Base-by-base conservation (phyloP, 1,284 basidiomycete species). In the Irpex sp. region DNA sequence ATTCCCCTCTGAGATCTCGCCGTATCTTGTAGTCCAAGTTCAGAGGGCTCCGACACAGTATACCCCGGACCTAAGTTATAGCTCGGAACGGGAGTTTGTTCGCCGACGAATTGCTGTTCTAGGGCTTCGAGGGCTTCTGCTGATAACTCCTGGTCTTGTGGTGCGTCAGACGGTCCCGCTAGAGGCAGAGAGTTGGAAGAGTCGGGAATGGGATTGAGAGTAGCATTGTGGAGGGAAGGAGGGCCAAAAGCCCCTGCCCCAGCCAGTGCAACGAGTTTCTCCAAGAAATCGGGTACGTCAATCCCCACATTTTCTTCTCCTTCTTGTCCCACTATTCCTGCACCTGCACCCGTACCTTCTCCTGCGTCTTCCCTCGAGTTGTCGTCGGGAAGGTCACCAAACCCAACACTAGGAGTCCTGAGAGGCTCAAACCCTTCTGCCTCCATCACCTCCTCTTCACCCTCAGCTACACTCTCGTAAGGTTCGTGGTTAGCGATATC, bases 401-500 rank as follows among this genome's bases (percentile, higher is more conserved):
- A 70, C 54, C 67, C 67, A 7, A 59, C 31, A 4, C 57, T 63
- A 6, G 58, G 59, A 2, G 60, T 38, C 8, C 52, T 61, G 26
- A 70, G 61, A 17, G 69, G 69, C 57, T 70, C 69, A 47, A 65
- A 69, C 1, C 36, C 5, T n/a, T 57, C 52, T 47, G 57, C 55
- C 11, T 40, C 60, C 8, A 55, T 1, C 26, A 2, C 11, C n/a
- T 36, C 21, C 21, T 26, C 21, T 2, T 26, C 21, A 1, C 21
- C 21, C 21, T 26, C 21, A 26, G 52, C 21, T 26, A 1, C 21
- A 26, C 21, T 26, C 21, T 26, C 21, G 21, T 3, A 26, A 2
- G 21, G 21, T 26, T 3, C 21, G 21, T 26, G 21, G 6, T 26
- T 31, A 3, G 54, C 13, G 9, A 15, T 26, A 1, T 8, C 17